Base-by-base conservation (phyloP, 768 basidiomycete genomes). In the Boletus rufocinnamomeus region DNA sequence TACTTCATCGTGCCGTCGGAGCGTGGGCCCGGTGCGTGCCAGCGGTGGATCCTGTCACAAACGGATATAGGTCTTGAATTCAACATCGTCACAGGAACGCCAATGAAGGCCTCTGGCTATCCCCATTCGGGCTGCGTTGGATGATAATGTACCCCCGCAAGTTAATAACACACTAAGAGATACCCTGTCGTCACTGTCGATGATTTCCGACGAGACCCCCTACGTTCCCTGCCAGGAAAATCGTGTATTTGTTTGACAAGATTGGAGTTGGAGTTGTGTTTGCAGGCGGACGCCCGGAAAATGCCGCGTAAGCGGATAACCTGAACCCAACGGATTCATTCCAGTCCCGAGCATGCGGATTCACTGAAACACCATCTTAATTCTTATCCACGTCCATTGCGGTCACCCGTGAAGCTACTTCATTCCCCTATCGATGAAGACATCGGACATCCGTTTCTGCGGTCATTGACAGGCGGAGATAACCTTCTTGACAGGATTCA, bases 311-410 rank as follows among this genome's bases (percentile, higher is more conserved):
- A 44, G 27, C 37, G 38, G 54, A 56, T 46, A 52, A 50, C n/a
- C 38, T 9, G 48, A 53, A 27, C 16, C 5, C 40, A 37, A 56
- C 44, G 7, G 14, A 19, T 32, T 27, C 3, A 25, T 35, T 37
- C 10, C 41, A 30, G 27, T 41, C 44, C 30, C 56, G 47, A 52
- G 59, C 53, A 61, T 61, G 41, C n/a, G 54, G 43, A 32, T 50
- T 19, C 43, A 47, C 25, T 49, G 35, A 48, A n/a, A n/a, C n/a
- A n/a, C n/a, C n/a, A n/a, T n/a, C n/a, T n/a, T n/a, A n/a, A n/a
- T n/a, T 58, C 38, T 52, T 19, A 49, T 56, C 60, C 28, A 52
- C 56, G n/a, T 58, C 50, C 64, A 58, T 48, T 66, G 38, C 49
- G 40, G 51, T 46, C 50, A 51, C 32, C 37, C 34, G 52, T 53